phyloP scores from a whole-genome alignment of 306 rosid species.

The Ormosia emarginata region DNA sequence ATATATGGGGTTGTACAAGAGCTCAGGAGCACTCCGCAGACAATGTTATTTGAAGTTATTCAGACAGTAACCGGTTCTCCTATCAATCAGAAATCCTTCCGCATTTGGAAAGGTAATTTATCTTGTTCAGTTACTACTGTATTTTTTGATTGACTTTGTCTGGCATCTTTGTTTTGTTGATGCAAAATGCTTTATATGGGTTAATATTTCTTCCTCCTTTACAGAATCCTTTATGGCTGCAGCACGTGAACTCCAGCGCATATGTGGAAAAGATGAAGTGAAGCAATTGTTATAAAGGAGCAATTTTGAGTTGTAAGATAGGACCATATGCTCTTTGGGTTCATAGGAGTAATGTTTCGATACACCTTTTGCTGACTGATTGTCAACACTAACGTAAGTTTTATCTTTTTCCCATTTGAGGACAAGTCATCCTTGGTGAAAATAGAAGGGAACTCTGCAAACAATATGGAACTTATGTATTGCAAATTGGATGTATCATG shows the following conservation, averaged over 20 bases:
- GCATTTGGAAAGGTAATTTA: conserved; percentile 61
- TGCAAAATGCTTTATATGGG: neutral
- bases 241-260: conserved; percentile 64
- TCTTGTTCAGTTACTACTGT: neutral
- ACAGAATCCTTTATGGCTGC: conserved; percentile 74
- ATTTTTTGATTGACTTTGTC: neutral
- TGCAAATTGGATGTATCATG: conserved; percentile 16
- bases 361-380: conserved; percentile 33
- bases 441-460: neutral
- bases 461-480: conserved; percentile 1
- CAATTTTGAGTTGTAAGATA: conserved; percentile 23
- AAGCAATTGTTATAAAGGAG: conserved; percentile 36
- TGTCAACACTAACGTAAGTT: conserved; percentile 12
- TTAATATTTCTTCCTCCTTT: neutral
- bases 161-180: neutral
- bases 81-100: conserved; percentile 71
- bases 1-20: conserved; percentile 79
- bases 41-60: conserved; percentile 65
- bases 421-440: neutral
- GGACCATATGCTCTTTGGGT: conserved; percentile 31
- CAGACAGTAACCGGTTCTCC: conserved; percentile 76
- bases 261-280: conserved; percentile 58
- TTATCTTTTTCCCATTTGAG: conserved; percentile 22
- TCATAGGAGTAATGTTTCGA: conserved; percentile 29
- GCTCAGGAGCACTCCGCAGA: conserved; percentile 76